Evolutionary conservation across 2,329 filamentous ascomycete genomes (phyloP).

Genomic region (Alternaria hordeiaustralica): DNA sequence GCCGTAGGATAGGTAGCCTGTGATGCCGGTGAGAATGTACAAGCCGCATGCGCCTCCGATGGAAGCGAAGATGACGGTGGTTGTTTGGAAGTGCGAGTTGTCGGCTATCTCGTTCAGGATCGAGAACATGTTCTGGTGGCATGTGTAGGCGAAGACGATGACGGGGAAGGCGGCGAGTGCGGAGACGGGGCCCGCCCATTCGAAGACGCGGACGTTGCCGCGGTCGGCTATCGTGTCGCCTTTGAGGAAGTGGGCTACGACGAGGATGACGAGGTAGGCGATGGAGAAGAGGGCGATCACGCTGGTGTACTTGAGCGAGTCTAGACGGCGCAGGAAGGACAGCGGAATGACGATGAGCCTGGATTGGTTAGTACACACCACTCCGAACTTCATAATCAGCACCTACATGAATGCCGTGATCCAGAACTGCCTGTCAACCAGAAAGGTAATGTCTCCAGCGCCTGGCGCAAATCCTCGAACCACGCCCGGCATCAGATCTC

Average conservation of each 20-base stretch:
- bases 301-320: conserved; percentile 97
- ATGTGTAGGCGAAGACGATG: conserved; percentile 99
- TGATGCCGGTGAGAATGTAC: conserved; percentile 91
- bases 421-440: conserved; percentile 94
- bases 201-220: conserved; percentile 75
- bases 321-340: conserved; percentile 86
- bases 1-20: conserved; percentile 94
- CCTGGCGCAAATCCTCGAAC: conserved; percentile 77
- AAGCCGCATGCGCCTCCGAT: conserved; percentile 87
- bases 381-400: too few species aligned
- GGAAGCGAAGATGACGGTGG: conserved; percentile 78
- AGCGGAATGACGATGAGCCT: conserved; percentile 92
- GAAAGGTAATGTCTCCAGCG: conserved; percentile 70
- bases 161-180: conserved; percentile 88
- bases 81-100: conserved; percentile 78
- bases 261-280: conserved; percentile 88
- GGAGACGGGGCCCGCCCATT: conserved; percentile 79
- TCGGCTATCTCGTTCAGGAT: conserved; percentile 94
- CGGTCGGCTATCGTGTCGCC: conserved; percentile 78
- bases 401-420: conserved; percentile 91
- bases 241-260: conserved; percentile 86
- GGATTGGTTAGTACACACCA: conserved; percentile 17
- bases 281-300: conserved; percentile 90
- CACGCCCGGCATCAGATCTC: conserved; percentile 96
- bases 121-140: conserved; percentile 99